Evolutionary conservation across 352 stramenopile species (phyloP).

Genomic region (Thraustochytrium striatum): DNA sequence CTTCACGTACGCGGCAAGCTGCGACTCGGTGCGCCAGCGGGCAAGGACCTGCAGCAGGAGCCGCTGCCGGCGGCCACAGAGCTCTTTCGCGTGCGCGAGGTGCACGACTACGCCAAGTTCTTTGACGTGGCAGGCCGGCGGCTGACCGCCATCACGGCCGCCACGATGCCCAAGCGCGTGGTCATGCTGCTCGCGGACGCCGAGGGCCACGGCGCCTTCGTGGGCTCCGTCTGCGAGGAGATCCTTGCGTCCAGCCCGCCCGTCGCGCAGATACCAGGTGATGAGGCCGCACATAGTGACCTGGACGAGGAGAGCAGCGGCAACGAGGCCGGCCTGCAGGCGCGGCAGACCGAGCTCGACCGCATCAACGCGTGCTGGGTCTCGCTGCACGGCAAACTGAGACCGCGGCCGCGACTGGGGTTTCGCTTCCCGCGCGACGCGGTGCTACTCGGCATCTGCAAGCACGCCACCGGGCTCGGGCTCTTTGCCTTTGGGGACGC

Average conservation of each 20-base stretch:
- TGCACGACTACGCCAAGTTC: neutral
- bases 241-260: neutral
- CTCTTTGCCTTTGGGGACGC: conserved; percentile 26
- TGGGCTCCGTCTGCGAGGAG: neutral
- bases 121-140: neutral
- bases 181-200: neutral
- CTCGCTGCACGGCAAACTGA: neutral
- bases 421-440: neutral
- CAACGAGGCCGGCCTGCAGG: neutral
- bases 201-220: neutral
- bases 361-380: neutral
- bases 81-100: neutral
- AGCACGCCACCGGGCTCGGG: conserved; percentile 12
- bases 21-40: neutral
- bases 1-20: neutral
- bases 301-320: neutral
- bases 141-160: neutral
- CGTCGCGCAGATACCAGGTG: neutral
- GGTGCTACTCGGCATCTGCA: neutral
- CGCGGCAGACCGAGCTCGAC: neutral
- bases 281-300: neutral
- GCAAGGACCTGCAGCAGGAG: neutral
- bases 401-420: neutral
- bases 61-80: neutral
- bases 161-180: neutral